Conservation (phyloP, 148 eudicot species). For the Spergularia bocconei region DNA sequence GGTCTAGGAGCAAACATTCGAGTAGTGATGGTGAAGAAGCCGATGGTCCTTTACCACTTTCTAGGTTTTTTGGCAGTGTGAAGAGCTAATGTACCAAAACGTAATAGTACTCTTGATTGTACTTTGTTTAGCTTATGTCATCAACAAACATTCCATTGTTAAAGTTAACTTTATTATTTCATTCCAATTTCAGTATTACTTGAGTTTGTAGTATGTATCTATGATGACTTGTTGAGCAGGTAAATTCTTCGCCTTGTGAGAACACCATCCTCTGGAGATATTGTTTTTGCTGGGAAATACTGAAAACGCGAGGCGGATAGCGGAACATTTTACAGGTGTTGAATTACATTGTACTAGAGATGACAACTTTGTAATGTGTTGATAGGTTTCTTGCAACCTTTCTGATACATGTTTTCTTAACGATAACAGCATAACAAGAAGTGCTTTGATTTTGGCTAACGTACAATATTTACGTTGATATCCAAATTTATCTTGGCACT, state of each 20-base stretch:
- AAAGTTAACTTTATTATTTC: background rate
- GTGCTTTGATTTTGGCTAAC: too few relatives aligned
- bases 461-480: too few relatives aligned
- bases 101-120: constrained; percentile 11
- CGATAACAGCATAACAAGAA: too few relatives aligned
- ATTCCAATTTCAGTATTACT: background rate
- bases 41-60: constrained; percentile 86
- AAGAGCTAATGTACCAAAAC: constrained; percentile 44
- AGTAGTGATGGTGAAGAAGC: constrained; percentile 48
- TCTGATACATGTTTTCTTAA: too few relatives aligned
- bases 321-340: too few relatives aligned
- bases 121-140: constrained; percentile 20
- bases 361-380: too few relatives aligned
- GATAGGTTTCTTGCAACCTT: too few relatives aligned
- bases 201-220: constrained; percentile 15
- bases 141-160: constrained; percentile 18
- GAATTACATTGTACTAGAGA: too few relatives aligned
- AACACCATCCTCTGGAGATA: background rate
- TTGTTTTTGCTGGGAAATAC: background rate
- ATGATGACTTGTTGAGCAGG: constrained; percentile 5
- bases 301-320: too few relatives aligned
- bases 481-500: too few relatives aligned
- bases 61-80: constrained; percentile 81
- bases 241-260: constrained; percentile 10
- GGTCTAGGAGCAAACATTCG: constrained; percentile 65